Base-by-base conservation (phyloP, 78 protist species). In the Emiliania huxleyi region DNA sequence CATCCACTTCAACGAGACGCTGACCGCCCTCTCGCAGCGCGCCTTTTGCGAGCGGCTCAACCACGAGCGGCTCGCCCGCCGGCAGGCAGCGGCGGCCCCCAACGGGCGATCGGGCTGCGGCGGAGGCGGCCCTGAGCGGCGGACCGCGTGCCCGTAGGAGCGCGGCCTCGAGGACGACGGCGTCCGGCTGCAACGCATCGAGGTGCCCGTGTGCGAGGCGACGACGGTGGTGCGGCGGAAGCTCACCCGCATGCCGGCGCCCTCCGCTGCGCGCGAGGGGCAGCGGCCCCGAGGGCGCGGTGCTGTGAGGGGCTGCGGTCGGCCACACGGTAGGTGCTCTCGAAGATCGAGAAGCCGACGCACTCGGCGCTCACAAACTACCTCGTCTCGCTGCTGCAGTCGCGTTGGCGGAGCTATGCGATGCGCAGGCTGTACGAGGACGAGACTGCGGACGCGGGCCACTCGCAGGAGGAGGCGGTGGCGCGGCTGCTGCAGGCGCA, bases 321-420 rank as follows among this genome's bases (percentile, higher is more conserved):
- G 52, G 22, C 8, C 52, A 46, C 52, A 8, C 52, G 52, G 62
- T 23, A n/a, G n/a, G 42, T 6, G 42, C 12, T 25, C 23, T 15
- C 4, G 43, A 40, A 12, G 29, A 11, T 11, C 2, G 38, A 44
- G 40, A 5, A 25, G n/a, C 89, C 56, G 46, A 11, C 23, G 87
- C 55, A 81, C 89, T 15, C 0, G 21, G 89, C 89, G 89, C 33
- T 81, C 35, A 81, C 89, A 0, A 42, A 44, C 55, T 81, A 81
- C 55, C 55, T 81, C 29, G 89, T 81, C 56, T 44, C 56, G 48
- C 37, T 81, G 38, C 89, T 81, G 40, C 89, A 81, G 89, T 40
- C 48, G 21, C 85, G 85, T 0, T 77, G 85, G 85, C 44, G 85
- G 15, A 48, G 85, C 18, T 77, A 77, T 19, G 85, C 85, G 42